Conservation (phyloP, 1,139 yeast species). For the Geotrichum europaeum region DNA sequence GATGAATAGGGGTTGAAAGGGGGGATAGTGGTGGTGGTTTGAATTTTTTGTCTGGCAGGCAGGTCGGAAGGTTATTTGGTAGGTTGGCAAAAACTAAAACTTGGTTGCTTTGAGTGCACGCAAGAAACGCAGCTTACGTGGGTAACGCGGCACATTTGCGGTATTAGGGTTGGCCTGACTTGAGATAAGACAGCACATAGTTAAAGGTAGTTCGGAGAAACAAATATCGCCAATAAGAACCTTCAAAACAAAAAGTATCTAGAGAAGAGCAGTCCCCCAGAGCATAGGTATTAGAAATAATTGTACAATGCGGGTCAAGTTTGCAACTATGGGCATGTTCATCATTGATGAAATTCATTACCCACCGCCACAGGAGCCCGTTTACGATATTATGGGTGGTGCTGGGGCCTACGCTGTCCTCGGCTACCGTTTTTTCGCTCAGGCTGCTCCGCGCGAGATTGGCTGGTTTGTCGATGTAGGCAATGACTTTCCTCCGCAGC, state of each 20-base stretch:
- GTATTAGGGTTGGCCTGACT: not conserved
- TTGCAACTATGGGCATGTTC: conserved; percentile 78
- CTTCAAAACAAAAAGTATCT: not conserved
- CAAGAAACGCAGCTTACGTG: not conserved
- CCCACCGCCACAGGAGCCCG: conserved; percentile 29
- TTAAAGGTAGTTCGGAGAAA: no score
- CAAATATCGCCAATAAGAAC: no score
- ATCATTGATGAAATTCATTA: conserved; percentile 83
- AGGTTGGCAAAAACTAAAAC: not conserved
- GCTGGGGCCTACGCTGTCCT: conserved; percentile 80
- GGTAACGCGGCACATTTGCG: not conserved
- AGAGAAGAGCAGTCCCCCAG: not conserved
- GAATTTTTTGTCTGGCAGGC: not conserved
- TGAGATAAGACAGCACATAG: not conserved
- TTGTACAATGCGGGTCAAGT: not conserved
- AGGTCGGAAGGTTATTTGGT: not conserved
- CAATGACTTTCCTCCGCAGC: conserved; percentile 56
- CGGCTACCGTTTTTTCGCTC: conserved; percentile 60
- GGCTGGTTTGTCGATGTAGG: conserved; percentile 80
- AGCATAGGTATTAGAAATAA: conserved; percentile 23
- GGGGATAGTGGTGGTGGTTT: not conserved
- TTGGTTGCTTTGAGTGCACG: not conserved
- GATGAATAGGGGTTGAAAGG: not conserved
- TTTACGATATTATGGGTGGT: conserved; percentile 69
- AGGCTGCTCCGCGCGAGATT: conserved; percentile 36